phyloP scores from a whole-genome alignment of 2,329 filamentous ascomycete genomes.

The Pseudonectria buxi region DNA sequence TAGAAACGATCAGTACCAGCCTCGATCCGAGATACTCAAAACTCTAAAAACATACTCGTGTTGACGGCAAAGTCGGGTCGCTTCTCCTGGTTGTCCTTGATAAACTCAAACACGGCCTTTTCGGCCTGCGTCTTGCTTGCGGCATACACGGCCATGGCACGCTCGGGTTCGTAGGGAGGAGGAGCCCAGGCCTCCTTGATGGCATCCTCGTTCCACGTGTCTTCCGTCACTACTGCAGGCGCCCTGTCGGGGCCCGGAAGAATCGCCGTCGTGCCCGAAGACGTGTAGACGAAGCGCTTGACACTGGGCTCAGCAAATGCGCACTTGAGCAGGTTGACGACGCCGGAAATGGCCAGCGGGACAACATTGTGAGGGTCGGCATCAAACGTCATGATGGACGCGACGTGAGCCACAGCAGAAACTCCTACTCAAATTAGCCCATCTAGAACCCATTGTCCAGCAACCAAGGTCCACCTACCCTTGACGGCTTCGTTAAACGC shows the following conservation, averaged over 20 bases:
- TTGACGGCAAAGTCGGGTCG: constrained; percentile 17
- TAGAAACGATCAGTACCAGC: background rate
- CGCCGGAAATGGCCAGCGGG: constrained; percentile 23
- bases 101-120: constrained; percentile 28
- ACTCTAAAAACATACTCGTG: constrained; percentile 6
- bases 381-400: constrained; percentile 27
- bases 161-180: constrained; percentile 23
- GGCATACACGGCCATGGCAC: constrained; percentile 21
- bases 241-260: constrained; percentile 9
- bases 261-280: constrained; percentile 22
- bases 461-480: constrained; percentile 8
- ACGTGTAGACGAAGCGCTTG: constrained; percentile 35
- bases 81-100: constrained; percentile 13
- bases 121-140: constrained; percentile 31
- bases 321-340: constrained; percentile 26
- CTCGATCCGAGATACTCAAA: too few species aligned
- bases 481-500: constrained; percentile 23
- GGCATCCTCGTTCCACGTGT: constrained; percentile 30
- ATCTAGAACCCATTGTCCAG: background rate
- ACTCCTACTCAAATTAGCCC: constrained; percentile 9
- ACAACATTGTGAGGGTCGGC: constrained; percentile 34
- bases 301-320: constrained; percentile 29
- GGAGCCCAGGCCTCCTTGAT: constrained; percentile 28
- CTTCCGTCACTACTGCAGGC: constrained; percentile 13
- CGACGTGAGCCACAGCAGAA: constrained; percentile 31